Conservation (phyloP, 2,329 filamentous ascomycete species). For the Alternaria brassicicola region DNA sequence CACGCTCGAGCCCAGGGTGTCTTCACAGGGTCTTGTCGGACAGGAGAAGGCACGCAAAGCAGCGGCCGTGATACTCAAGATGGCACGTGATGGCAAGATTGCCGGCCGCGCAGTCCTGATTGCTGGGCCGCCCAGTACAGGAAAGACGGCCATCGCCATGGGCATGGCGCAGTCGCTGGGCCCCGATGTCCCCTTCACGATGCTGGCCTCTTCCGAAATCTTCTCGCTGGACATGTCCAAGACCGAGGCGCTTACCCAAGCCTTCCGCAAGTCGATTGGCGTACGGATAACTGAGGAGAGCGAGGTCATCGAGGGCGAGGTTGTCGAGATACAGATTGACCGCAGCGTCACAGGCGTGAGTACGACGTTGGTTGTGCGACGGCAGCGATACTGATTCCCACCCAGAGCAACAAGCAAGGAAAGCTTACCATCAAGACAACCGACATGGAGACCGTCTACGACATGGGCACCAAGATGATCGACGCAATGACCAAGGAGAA, state of each 20-base stretch:
- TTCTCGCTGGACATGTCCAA: slow-evolving; percentile 99
- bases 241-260: slow-evolving; percentile 95
- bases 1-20: slow-evolving; percentile 81
- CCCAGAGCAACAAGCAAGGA: slow-evolving; percentile 87
- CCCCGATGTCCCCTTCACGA: slow-evolving; percentile 93
- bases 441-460: slow-evolving; percentile 99
- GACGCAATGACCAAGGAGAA: slow-evolving; percentile 99
- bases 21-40: slow-evolving; percentile 92
- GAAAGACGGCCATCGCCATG: slow-evolving; percentile 98
- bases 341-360: slow-evolving; percentile 84
- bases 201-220: slow-evolving; percentile 93
- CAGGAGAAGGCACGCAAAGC: slow-evolving; percentile 97
- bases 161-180: slow-evolving; percentile 97
- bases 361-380: neutral
- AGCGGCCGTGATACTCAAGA: slow-evolving; percentile 93
- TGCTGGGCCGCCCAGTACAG: slow-evolving; percentile 93
- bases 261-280: slow-evolving; percentile 98
- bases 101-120: slow-evolving; percentile 93
- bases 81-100: slow-evolving; percentile 99
- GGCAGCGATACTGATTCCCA: slow-evolving; percentile 15
- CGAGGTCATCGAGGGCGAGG: slow-evolving; percentile 98
- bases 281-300: slow-evolving; percentile 99
- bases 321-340: slow-evolving; percentile 98
- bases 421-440: slow-evolving; percentile 99
- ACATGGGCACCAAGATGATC: slow-evolving; percentile 99